Conservation (phyloP, 129 eudicot genomes). For the Tanacetum coccineum region DNA sequence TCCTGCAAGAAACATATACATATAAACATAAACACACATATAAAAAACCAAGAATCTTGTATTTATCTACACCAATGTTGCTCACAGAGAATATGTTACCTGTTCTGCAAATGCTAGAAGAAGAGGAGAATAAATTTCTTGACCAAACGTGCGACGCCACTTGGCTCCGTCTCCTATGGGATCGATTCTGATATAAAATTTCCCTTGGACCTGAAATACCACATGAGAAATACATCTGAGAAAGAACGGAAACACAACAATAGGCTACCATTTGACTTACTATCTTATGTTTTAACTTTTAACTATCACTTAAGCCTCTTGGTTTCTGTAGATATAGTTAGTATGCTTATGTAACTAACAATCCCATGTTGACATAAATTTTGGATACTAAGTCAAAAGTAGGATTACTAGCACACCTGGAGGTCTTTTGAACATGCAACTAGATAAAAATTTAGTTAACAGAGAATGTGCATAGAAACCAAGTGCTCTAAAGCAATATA, state of each 20-base stretch:
- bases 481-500: too few relatives aligned
- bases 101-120: slow-evolving; percentile 88
- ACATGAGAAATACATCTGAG: slow-evolving; percentile 7
- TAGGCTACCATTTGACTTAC: too few relatives aligned
- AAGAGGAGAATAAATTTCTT: slow-evolving; percentile 90
- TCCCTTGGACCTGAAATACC: slow-evolving; percentile 66
- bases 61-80: slow-evolving; percentile 15
- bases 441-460: too few relatives aligned
- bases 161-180: slow-evolving; percentile 90
- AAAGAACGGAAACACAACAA: neutral
- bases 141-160: slow-evolving; percentile 98
- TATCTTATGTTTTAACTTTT: too few relatives aligned
- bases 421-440: too few relatives aligned
- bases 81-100: slow-evolving; percentile 33
- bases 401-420: too few relatives aligned
- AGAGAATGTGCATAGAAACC: too few relatives aligned
- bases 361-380: too few relatives aligned
- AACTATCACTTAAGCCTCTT: too few relatives aligned
- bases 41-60: neutral
- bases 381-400: too few relatives aligned
- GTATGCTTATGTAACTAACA: too few relatives aligned
- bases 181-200: slow-evolving; percentile 76
- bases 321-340: too few relatives aligned
- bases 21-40: neutral
- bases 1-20: slow-evolving; percentile 47